Conservation (phyloP, 805 yeast species). For the Candida manassasensis region DNA sequence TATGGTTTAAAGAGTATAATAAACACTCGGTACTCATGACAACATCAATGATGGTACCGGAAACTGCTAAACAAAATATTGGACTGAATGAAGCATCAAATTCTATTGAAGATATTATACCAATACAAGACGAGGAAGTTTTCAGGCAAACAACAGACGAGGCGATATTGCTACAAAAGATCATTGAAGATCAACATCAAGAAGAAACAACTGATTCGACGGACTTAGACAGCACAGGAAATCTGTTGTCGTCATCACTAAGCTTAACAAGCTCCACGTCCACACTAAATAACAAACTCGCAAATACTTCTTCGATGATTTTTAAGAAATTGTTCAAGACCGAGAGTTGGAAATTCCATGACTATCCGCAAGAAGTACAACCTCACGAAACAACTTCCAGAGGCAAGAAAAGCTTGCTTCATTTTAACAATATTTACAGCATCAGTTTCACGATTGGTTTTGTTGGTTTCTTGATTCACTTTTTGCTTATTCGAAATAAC, state of each 20-base stretch:
- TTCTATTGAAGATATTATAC: conserved; percentile 13
- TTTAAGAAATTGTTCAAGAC: conserved; percentile 24
- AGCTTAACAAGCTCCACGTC: conserved; percentile 26
- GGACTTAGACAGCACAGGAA: conserved; percentile 13
- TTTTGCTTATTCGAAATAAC: conserved; percentile 22
- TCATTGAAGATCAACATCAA: conserved; percentile 23
- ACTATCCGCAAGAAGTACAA: conserved; percentile 7
- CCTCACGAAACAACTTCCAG: conserved; percentile 4
- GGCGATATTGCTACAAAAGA: conserved; percentile 17
- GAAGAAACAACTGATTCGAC: conserved; percentile 14
- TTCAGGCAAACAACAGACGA: conserved; percentile 22
- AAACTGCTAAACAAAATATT: conserved; percentile 3
- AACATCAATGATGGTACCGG: conserved; percentile 21
- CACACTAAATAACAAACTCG: conserved; percentile 22
- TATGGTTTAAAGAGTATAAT: conserved; percentile 35
- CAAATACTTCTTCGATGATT: conserved; percentile 24
- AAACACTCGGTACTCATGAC: conserved; percentile 28
- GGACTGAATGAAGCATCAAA: conserved; percentile 6
- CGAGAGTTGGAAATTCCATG: conserved; percentile 8
- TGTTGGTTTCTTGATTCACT: conserved; percentile 35
- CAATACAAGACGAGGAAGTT: conserved; percentile 31
- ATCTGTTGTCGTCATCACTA: conserved; percentile 33
- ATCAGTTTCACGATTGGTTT: conserved; percentile 36
- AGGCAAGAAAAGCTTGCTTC: conserved; percentile 11
- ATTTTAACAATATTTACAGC: conserved; percentile 21